These are phyloP conservation scores for Ramularia endophylla DNA, from an alignment of 2,329 filamentous ascomycete species.

Conservation along the genomic window DNA sequence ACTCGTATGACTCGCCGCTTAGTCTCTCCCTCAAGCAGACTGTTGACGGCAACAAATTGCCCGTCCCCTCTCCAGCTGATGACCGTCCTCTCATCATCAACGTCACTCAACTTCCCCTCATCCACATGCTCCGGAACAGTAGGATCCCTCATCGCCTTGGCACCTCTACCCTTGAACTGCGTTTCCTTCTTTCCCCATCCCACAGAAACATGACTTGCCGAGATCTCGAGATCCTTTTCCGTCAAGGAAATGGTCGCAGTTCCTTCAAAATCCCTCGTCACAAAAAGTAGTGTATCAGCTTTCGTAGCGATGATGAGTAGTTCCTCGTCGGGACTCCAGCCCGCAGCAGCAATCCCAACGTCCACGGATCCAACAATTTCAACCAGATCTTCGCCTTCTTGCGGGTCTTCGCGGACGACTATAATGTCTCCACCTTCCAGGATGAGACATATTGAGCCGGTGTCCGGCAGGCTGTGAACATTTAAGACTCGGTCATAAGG, in stretches of 20 bases:
- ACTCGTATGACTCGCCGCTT: conserved; percentile 76
- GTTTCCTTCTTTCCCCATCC: conserved; percentile 99
- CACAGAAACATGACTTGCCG: conserved; percentile 79
- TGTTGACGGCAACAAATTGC: conserved; percentile 81
- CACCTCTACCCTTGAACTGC: conserved; percentile 72
- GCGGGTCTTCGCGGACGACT: conserved; percentile 67
- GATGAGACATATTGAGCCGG: conserved; percentile 69
- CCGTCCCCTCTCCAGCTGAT: conserved; percentile 96
- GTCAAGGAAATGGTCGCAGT: conserved; percentile 67
- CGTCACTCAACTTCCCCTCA: conserved; percentile 65
- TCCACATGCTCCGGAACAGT: conserved; percentile 93
- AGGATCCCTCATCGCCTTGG: conserved; percentile 79
- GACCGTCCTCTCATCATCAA: conserved; percentile 62
- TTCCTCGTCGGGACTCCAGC: conserved; percentile 95
- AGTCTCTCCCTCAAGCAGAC: conserved; percentile 62
- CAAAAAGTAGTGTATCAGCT: conserved; percentile 74
- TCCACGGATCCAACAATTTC: conserved; percentile 96
- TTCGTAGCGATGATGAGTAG: conserved; percentile 77
- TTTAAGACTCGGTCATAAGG: conserved; percentile 68
- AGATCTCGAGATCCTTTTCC: conserved; percentile 75
- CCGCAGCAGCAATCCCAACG: conserved; percentile 79
- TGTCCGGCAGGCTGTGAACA: conserved; percentile 82
- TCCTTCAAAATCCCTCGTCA: conserved; percentile 86
- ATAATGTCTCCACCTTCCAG: conserved; percentile 88
- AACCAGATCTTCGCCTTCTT: conserved; percentile 66